Evolutionary conservation across 495 filamentous ascomycete genomes (phyloP).

Genomic region (Penicillium herquei): DNA sequence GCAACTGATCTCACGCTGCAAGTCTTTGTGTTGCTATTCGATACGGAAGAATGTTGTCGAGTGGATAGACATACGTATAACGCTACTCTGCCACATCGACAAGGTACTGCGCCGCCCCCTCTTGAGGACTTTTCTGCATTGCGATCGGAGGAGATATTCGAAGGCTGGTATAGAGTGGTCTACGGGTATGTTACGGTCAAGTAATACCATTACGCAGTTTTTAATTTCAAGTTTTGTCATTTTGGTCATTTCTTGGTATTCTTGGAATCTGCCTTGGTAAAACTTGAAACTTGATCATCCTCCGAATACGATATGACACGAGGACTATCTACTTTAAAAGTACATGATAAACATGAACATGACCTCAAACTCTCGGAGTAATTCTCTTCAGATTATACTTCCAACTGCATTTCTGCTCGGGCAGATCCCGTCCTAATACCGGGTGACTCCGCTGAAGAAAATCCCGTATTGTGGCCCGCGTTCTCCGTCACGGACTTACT

Average conservation of each 20-base stretch:
- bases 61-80: neutral
- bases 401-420: neutral
- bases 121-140: neutral
- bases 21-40: neutral
- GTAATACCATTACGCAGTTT: too few relatives aligned
- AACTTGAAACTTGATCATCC: too few relatives aligned
- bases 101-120: neutral
- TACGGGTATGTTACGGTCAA: too few relatives aligned
- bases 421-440: slow-evolving; percentile 1
- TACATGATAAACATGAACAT: neutral
- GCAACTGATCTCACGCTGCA: slow-evolving; percentile 1
- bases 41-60: neutral
- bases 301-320: too few relatives aligned
- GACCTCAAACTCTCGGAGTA: neutral
- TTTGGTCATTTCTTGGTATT: too few relatives aligned
- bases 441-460: slow-evolving; percentile 8
- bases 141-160: neutral
- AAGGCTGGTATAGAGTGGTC: too few relatives aligned
- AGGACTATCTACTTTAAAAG: neutral
- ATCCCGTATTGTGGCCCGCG: slow-evolving; percentile 2
- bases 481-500: neutral
- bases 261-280: too few relatives aligned
- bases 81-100: neutral
- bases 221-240: too few relatives aligned
- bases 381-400: neutral